These are phyloP conservation scores for Syzygium aqueum DNA, from an alignment of 345 rosid species.

Conservation along the genomic window DNA sequence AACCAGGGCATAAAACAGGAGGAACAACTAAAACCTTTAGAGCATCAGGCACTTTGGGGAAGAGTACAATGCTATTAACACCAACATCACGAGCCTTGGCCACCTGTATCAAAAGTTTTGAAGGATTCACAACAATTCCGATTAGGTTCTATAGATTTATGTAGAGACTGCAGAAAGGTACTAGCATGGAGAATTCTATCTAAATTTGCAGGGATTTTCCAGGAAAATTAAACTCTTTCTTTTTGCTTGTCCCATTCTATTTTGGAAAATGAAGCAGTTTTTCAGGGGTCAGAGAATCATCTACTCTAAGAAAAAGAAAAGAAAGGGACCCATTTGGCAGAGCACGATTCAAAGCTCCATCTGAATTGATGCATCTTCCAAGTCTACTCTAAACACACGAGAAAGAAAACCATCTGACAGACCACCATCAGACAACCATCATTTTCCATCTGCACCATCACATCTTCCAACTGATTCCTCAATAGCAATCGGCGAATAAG, in stretches of 20 bases:
- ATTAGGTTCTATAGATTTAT: background rate
- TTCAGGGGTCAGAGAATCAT: background rate
- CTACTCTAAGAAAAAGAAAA: background rate
- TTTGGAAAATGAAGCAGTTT: background rate
- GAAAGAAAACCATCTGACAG: background rate
- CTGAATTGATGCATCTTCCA: background rate
- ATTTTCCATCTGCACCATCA: background rate
- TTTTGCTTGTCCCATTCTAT: background rate
- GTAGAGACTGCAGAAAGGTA: background rate
- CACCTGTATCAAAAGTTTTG: conserved; percentile 37
- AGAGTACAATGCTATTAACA: conserved; percentile 72
- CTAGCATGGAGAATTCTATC: background rate
- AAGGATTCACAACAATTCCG: background rate
- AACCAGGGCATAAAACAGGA: background rate
- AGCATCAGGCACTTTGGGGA: conserved; percentile 96
- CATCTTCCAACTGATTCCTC: background rate
- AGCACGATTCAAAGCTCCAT: background rate
- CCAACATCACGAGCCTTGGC: conserved; percentile 93
- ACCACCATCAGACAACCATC: background rate
- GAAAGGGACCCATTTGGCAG: background rate
- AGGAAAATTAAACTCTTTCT: background rate
- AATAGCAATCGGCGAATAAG: background rate
- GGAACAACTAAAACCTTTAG: conserved; percentile 51
- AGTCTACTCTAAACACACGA: background rate
- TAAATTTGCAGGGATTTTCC: background rate